Evolutionary conservation across 352 stramenopile genomes (phyloP).

Genomic region (Phytophthora foliorum): DNA sequence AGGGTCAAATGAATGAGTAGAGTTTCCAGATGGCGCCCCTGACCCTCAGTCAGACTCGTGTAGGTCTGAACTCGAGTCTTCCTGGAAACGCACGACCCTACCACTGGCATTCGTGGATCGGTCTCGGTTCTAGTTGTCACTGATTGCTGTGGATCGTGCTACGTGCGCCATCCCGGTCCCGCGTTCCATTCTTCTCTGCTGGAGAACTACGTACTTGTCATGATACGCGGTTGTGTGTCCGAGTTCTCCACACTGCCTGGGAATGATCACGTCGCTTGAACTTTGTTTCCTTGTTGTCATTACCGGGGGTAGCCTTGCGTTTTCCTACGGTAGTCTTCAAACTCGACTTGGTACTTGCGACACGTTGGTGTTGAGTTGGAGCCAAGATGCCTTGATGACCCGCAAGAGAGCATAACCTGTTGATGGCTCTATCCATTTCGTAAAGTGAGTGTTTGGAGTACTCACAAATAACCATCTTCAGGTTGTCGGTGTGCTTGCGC

Average conservation of each 20-base stretch:
- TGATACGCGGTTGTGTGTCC: neutral
- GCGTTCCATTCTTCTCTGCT: too few relatives aligned
- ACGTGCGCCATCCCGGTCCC: too few relatives aligned
- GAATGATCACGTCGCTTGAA: neutral
- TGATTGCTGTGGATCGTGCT: too few relatives aligned
- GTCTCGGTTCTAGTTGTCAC: too few relatives aligned
- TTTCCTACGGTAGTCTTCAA: too few relatives aligned
- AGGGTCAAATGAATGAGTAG: neutral
- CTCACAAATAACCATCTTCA: neutral
- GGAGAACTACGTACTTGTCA: neutral
- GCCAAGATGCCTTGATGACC: neutral
- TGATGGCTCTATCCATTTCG: neutral
- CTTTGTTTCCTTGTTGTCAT: too few relatives aligned
- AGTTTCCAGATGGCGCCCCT: neutral
- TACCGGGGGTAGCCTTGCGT: too few relatives aligned
- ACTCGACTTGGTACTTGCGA: too few relatives aligned
- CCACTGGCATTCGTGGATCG: too few relatives aligned
- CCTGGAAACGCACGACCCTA: too few relatives aligned
- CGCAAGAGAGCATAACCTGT: neutral
- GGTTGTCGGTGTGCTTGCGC: neutral
- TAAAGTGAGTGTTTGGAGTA: neutral
- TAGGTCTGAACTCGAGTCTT: neutral
- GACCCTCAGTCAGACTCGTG: neutral
- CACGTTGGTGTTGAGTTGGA: neutral
- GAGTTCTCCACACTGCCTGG: neutral